These are phyloP conservation scores for Fusarium oxysporum DNA, from an alignment of 2,329 filamentous ascomycete genomes.

Conservation along the genomic window DNA sequence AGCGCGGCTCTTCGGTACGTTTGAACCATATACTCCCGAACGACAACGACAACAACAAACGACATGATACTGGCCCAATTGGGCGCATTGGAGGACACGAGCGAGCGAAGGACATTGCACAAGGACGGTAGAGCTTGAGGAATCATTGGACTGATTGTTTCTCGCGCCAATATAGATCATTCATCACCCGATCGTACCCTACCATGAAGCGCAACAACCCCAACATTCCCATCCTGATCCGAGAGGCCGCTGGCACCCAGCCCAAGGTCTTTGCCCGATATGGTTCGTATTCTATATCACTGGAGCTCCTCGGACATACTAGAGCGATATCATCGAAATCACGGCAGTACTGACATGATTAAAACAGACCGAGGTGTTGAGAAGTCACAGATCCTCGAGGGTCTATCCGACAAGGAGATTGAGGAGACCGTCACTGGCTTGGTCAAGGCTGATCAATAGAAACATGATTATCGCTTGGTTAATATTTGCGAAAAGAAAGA, in stretches of 20 bases:
- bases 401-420: constrained; percentile 70
- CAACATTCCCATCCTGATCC: constrained; percentile 90
- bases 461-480: not conserved
- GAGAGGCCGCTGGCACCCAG: constrained; percentile 86
- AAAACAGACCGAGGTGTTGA: constrained; percentile 66
- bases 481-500: constrained; percentile 5
- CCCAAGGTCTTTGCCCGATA: constrained; percentile 94
- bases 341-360: constrained; percentile 16
- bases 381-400: constrained; percentile 68
- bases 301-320: not conserved
- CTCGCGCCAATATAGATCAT: constrained; percentile 69
- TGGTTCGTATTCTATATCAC: constrained; percentile 64
- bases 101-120: not conserved
- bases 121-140: not conserved
- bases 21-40: constrained; percentile 3
- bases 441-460: constrained; percentile 56
- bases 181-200: constrained; percentile 91
- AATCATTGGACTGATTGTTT: constrained; percentile 25
- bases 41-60: constrained; percentile 3
- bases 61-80: constrained; percentile 26
- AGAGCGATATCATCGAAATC: not conserved
- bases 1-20: constrained; percentile 88
- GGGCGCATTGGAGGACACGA: not conserved
- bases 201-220: constrained; percentile 99
- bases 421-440: constrained; percentile 68